Evolutionary conservation across 768 basidiomycete genomes (phyloP), one percentile per base, ranked within the genome.

Genomic region (Tulasnella sp.): DNA sequence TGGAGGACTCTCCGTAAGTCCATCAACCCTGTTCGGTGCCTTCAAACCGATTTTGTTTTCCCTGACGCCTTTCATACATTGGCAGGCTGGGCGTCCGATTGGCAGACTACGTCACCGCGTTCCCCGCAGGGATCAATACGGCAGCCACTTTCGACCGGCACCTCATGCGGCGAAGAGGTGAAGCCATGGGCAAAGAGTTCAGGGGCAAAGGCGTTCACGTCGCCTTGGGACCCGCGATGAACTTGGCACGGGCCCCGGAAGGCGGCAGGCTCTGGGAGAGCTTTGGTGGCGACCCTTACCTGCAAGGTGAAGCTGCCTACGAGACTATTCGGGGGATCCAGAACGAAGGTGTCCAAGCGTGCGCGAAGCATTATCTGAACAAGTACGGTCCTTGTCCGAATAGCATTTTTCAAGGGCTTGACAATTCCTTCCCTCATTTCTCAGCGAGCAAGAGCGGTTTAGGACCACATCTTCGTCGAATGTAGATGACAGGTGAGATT

Each of bases 221-320:
- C 75, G 93, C 92, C 14, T 89, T 97, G 28, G 83, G 74, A 20
- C 80, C 80, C 24, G 80, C 50, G 93, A 96, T 95, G 91, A 96
- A 96, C 84, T 90, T 97, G 88, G 94, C 93, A 0, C 90, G 94
- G 24, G 86, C 92, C 28, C 92, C 93, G 3, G 88, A 90, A 82
- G 95, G 93, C 9, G 96, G 96, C 24, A 88, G 96, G 41, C 96
- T 96, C 85, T 97, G 95, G 94, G 96, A 97, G 88, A 95, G 95
- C n/a, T 81, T 81, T 40, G 83, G 77, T 28, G 81, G 76, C 9
- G 96, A 98, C 85, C 96, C 96, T 0, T 97, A 91, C 87, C 87
- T 97, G 22, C 83, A 90, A n/a, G 95, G 96, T 18, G 95, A 94
- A 84, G 90, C 88, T 18, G 89, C 90, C 0, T 90, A 88, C 80